Percentiles rank a stretch among this genome's conserved stretches.
Conservation (phyloP, 148 eudicot species). For the Rhododendron kiyosumense region DNA sequence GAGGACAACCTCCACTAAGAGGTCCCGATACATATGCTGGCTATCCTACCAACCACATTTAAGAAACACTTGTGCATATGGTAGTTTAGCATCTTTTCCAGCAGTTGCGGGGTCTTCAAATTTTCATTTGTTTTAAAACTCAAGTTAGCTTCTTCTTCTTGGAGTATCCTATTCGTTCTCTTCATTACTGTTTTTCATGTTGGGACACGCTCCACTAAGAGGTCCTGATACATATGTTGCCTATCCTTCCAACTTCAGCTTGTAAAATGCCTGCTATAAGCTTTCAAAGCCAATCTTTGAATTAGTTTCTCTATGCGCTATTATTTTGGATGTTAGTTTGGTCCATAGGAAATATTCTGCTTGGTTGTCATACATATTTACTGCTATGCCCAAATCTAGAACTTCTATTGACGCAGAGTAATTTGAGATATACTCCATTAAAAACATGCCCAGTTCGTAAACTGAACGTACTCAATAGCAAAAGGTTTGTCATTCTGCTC, state of each 20-base stretch:
- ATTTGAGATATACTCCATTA: not conserved
- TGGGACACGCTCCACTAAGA: too few species aligned
- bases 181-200: too few species aligned
- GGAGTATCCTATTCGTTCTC: too few species aligned
- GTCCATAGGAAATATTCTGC: not conserved
- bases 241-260: not conserved
- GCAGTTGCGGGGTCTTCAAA: too few species aligned
- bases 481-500: conserved; percentile 87
- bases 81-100: too few species aligned
- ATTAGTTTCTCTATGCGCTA: not conserved
- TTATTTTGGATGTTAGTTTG: not conserved
- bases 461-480: conserved; percentile 70
- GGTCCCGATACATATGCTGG: not conserved
- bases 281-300: not conserved
- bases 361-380: not conserved
- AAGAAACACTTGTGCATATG: too few species aligned
- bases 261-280: not conserved
- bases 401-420: not conserved
- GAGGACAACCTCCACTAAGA: not conserved
- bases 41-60: not conserved
- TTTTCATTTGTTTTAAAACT: too few species aligned
- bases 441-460: not conserved
- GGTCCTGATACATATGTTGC: too few species aligned
- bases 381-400: not conserved
- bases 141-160: too few species aligned